Evolutionary conservation across 2,329 filamentous ascomycete genomes (phyloP), one percentile per base, ranked within the genome.

Genomic region (Apiospora malaysiana): DNA sequence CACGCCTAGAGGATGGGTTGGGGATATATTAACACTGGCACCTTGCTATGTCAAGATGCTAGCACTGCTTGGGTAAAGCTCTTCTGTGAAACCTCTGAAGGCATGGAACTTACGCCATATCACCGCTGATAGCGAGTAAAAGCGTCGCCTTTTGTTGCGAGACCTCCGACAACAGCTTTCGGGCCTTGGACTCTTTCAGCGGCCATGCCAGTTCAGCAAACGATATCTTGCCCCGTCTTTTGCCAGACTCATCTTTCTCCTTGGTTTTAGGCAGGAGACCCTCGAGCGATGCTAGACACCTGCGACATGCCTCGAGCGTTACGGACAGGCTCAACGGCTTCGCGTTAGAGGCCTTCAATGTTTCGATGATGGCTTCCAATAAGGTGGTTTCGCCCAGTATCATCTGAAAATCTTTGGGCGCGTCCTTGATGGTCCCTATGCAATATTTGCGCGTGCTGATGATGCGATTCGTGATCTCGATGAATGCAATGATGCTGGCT

Each of bases 401-500:
- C 63, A 74, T 73, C 25, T 70, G 68, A 65, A 74, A 72, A 37
- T 73, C 73, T 14, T 51, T 71, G 9, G 73, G 73, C 12, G 73
- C 73, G 65, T 74, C 70, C 32, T 74, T 72, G 68, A 73, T 42
- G 6, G 70, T 63, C 18, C 71, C 73, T 16, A 74, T 70, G 40
- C 72, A 72, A 27, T 72, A 70, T n/a, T 69, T 73, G 69, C 71
- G 72, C 1, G 69, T n/a, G 23, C 69, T 47, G 40, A 74, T 70
- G 25, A 74, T 65, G 16, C 70, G 45, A 14, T 74, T 72, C n/a
- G 73, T 59, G 27, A 73, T 43, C 6, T 70, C 69, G 45, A 74
- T 67, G 37, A 74, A 74, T n/a, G 73, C 66, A 23, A 73, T 40
- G 16, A 74, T 70, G 70, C 73, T 74, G 25, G 73, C 73, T 49